Evolutionary conservation across 2,329 filamentous ascomycete species (phyloP).

Genomic region (Cladophialophora chaetospira): DNA sequence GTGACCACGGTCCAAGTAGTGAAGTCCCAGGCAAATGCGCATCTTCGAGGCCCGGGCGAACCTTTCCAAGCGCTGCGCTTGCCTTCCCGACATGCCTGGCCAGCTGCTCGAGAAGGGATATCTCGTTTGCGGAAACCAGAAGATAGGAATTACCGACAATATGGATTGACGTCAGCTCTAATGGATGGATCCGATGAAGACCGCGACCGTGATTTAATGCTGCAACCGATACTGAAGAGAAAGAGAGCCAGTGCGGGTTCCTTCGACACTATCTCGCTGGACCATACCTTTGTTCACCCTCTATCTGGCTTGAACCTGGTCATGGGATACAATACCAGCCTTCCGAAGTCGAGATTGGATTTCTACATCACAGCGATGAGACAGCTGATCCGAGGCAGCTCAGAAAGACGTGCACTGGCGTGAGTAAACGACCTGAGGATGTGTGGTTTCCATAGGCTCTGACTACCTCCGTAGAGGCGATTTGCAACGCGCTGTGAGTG

Average conservation of each 20-base stretch:
- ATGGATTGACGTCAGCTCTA: neutral
- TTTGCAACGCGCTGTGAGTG: slow-evolving; percentile 7
- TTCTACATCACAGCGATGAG: slow-evolving; percentile 14
- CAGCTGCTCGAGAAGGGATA: neutral
- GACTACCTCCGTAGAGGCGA: no score
- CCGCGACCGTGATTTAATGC: neutral
- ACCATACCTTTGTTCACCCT: slow-evolving; percentile 11
- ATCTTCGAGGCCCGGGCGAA: neutral
- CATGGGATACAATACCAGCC: slow-evolving; percentile 20
- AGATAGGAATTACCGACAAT: neutral
- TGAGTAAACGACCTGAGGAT: neutral
- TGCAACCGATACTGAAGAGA: neutral
- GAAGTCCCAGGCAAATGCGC: neutral
- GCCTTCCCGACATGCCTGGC: neutral
- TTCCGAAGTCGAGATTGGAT: slow-evolving; percentile 12
- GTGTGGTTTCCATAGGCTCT: no score
- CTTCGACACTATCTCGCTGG: neutral
- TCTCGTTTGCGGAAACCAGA: neutral
- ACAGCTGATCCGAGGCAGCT: slow-evolving; percentile 10
- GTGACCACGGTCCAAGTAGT: neutral
- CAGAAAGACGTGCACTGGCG: neutral
- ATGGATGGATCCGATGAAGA: neutral
- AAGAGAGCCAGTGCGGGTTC: neutral
- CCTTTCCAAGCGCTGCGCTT: neutral
- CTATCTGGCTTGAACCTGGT: slow-evolving; percentile 1